phyloP scores from a whole-genome alignment of 805 yeast genomes.

The Kuraishia hungarica region DNA sequence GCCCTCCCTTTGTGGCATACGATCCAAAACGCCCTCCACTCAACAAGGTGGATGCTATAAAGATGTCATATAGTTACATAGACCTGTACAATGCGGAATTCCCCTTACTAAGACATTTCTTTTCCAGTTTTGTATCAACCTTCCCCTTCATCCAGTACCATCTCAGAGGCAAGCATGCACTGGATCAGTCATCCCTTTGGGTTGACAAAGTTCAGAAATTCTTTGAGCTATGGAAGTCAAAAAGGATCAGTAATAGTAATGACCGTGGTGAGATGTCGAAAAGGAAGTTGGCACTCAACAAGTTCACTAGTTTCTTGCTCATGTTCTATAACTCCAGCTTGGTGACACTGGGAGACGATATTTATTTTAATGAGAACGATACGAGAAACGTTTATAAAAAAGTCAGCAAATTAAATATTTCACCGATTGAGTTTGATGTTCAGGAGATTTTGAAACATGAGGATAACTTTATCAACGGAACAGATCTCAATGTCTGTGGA shows the following conservation, averaged over 20 bases:
- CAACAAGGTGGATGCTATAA: constrained; percentile 11
- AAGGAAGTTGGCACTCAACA: constrained; percentile 50
- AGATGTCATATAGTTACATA: constrained; percentile 9
- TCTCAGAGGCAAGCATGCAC: constrained; percentile 3
- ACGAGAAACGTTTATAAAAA: constrained; percentile 30
- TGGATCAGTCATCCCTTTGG: constrained; percentile 47
- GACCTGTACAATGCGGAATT: constrained; percentile 29
- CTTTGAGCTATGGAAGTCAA: constrained; percentile 66
- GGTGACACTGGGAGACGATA: constrained; percentile 48
- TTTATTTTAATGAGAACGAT: constrained; percentile 31
- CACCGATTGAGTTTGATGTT: constrained; percentile 7
- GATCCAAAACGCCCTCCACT: constrained; percentile 29
- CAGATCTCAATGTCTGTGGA: constrained; percentile 60
- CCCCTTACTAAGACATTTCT: constrained; percentile 64
- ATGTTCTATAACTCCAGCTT: constrained; percentile 71
- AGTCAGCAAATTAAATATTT: constrained; percentile 20
- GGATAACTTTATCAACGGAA: constrained; percentile 41
- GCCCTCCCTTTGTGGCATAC: constrained; percentile 59
- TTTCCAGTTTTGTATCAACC: constrained; percentile 50
- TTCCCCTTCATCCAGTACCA: constrained; percentile 68
- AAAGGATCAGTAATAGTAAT: constrained; percentile 61
- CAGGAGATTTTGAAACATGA: constrained; percentile 16
- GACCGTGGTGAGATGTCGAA: constrained; percentile 76
- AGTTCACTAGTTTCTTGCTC: constrained; percentile 53
- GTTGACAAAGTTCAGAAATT: constrained; percentile 70